Evolutionary conservation across 2,329 filamentous ascomycete species (phyloP).

Genomic region (Colletotrichum sp.): DNA sequence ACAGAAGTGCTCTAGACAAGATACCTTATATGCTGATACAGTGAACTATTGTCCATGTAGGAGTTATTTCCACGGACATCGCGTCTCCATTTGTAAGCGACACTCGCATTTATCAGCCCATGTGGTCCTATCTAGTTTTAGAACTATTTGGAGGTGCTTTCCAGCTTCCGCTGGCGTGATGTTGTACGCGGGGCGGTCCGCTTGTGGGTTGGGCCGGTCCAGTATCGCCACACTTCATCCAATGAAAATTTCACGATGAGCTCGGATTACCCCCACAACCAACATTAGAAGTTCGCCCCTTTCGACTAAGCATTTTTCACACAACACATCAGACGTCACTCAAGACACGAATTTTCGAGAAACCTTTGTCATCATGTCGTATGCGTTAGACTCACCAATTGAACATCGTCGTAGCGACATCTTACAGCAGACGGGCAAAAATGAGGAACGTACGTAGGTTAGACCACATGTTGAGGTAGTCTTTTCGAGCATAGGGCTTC

Average conservation of each 20-base stretch:
- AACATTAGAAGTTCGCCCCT: background rate
- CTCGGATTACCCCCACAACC: background rate
- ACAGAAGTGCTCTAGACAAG: background rate
- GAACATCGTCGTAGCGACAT: background rate
- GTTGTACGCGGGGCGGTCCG: background rate
- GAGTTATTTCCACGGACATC: background rate
- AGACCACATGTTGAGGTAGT: background rate
- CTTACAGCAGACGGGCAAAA: background rate
- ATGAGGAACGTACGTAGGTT: accelerated
- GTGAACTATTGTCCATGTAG: background rate
- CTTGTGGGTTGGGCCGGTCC: background rate
- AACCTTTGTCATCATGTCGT: background rate
- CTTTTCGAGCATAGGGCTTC: accelerated
- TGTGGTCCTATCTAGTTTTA: background rate
- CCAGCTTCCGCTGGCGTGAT: background rate
- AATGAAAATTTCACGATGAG: background rate
- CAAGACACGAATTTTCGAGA: background rate
- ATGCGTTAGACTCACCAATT: accelerated
- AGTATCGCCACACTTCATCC: background rate
- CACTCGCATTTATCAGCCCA: background rate
- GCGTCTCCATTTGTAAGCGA: background rate
- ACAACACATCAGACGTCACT: background rate
- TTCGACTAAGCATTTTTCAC: background rate
- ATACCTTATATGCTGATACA: background rate
- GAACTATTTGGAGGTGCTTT: background rate